phyloP scores from a whole-genome alignment of 2,329 filamentous ascomycete species.

The Paecilomyces formosus region DNA sequence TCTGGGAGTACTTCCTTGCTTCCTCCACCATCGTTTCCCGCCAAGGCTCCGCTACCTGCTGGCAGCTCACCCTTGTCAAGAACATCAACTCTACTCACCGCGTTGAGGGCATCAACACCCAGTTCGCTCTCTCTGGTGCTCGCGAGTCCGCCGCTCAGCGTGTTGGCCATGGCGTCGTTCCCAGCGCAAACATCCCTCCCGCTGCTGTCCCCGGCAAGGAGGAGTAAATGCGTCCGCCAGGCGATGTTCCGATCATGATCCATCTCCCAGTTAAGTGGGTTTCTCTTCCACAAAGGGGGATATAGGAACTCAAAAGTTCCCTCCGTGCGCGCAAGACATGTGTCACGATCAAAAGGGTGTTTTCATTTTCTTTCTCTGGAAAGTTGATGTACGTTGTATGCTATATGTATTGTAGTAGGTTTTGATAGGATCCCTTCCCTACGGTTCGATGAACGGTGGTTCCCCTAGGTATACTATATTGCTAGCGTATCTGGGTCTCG shows the following conservation, averaged over 20 bases:
- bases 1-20: constrained; percentile 88
- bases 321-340: neutral
- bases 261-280: neutral
- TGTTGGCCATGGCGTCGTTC: constrained; percentile 25
- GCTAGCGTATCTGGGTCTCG: neutral
- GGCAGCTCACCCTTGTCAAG: constrained; percentile 80
- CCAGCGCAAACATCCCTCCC: constrained; percentile 25
- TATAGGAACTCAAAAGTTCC: neutral
- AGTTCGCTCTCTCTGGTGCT: constrained; percentile 63
- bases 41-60: constrained; percentile 78
- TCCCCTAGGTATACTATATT: neutral
- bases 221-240: constrained; percentile 13
- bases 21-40: constrained; percentile 77
- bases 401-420: neutral
- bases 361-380: neutral
- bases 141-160: constrained; percentile 40
- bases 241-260: neutral
- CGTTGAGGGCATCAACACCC: constrained; percentile 62
- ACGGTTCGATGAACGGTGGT: neutral
- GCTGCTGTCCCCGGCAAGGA: constrained; percentile 14
- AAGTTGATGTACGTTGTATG: neutral
- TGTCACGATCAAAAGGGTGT: neutral
- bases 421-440: neutral
- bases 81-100: constrained; percentile 84
- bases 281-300: neutral